Evolutionary conservation across 2,329 filamentous ascomycete genomes (phyloP).

Genomic region (Fusarium marasasianum): DNA sequence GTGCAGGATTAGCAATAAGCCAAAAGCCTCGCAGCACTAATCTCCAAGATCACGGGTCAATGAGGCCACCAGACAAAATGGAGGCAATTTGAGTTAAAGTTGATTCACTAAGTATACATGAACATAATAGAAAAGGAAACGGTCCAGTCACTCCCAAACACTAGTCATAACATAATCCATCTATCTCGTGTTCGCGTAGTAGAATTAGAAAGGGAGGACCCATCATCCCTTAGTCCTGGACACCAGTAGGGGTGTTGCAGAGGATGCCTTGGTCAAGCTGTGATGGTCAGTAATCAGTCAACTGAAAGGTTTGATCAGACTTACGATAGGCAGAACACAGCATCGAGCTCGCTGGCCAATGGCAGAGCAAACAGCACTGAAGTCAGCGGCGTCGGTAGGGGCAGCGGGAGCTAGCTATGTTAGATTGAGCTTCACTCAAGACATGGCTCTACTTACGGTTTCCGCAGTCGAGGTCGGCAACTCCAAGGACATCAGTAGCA

Average conservation of each 20-base stretch:
- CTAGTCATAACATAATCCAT: neutral
- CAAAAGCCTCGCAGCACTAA: too few relatives aligned
- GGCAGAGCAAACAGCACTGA: slow-evolving; percentile 57
- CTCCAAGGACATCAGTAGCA: slow-evolving; percentile 67
- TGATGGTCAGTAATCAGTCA: neutral
- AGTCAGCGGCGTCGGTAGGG: slow-evolving; percentile 53
- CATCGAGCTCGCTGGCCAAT: slow-evolving; percentile 66
- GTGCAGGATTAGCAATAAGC: fast-evolving
- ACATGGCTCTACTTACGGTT: slow-evolving; percentile 54
- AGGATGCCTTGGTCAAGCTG: slow-evolving; percentile 49
- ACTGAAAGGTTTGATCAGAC: neutral
- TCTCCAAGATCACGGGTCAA: too few relatives aligned
- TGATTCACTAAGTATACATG: neutral
- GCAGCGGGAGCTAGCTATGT: slow-evolving; percentile 35
- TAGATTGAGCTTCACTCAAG: neutral
- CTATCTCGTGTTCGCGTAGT: neutral
- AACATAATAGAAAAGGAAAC: neutral
- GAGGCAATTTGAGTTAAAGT: fast-evolving
- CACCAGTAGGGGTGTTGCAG: slow-evolving; percentile 47
- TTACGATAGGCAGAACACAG: slow-evolving; percentile 62
- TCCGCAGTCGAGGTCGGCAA: slow-evolving; percentile 66
- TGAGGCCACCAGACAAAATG: fast-evolving
- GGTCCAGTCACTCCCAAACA: neutral
- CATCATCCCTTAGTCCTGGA: slow-evolving; percentile 35
- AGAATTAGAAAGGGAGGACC: neutral